Conservation (phyloP, 306 rosid species). For the Leucaena leucocephala region DNA sequence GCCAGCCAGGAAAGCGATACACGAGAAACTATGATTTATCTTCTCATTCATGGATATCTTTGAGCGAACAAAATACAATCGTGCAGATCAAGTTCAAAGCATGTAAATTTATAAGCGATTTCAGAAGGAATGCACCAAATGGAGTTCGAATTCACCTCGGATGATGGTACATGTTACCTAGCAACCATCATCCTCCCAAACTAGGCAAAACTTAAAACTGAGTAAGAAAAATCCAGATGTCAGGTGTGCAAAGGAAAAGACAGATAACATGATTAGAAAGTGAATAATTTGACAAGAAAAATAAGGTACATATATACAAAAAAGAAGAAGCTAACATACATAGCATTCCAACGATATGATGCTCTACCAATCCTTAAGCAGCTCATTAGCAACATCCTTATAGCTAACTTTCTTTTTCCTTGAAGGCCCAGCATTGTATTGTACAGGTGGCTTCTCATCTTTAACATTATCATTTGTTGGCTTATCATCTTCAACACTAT, state of each 20-base stretch:
- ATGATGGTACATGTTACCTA: not conserved
- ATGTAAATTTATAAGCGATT: not conserved
- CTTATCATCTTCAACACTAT: too few species aligned
- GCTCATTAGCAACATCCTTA: constrained; percentile 70
- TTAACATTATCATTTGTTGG: not conserved
- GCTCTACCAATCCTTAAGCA: constrained; percentile 79
- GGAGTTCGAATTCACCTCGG: not conserved
- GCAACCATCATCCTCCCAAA: not conserved
- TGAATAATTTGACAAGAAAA: not conserved
- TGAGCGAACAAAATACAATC: not conserved
- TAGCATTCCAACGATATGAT: constrained; percentile 4
- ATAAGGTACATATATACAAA: not conserved
- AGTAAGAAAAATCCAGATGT: not conserved
- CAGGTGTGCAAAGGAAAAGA: not conserved
- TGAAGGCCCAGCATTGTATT: constrained; percentile 44
- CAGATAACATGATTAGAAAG: not conserved
- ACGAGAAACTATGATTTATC: not conserved
- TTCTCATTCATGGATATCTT: not conserved
- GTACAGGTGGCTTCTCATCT: constrained; percentile 48
- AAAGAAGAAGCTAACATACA: constrained; percentile 19
- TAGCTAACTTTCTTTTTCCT: constrained; percentile 89
- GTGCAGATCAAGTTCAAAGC: not conserved
- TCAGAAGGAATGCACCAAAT: not conserved
- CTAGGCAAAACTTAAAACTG: not conserved
- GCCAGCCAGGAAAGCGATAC: not conserved